phyloP scores from a whole-genome alignment of 1,284 basidiomycete genomes.

The Blastosporella zonata region DNA sequence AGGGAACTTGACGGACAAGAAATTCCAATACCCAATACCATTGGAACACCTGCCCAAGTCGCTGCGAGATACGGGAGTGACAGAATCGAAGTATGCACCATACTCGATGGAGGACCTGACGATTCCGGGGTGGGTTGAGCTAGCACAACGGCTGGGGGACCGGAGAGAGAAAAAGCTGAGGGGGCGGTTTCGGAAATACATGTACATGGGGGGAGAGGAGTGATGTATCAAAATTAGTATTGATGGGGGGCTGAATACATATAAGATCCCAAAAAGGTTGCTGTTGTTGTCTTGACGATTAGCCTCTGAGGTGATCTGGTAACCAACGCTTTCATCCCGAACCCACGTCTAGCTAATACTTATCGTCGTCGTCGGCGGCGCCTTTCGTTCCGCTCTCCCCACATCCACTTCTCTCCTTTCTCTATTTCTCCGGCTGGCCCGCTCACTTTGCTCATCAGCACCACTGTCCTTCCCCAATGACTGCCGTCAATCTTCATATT shows the following conservation, averaged over 20 bases:
- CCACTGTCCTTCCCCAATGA: conserved; percentile 43
- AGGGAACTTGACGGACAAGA: conserved; percentile 28
- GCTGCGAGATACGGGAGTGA: conserved; percentile 41
- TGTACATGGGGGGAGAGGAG: conserved; percentile 61
- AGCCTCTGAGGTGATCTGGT: conserved; percentile 33
- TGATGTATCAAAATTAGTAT: conserved; percentile 14
- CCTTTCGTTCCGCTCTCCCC: conserved; percentile 22
- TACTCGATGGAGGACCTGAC: conserved; percentile 77
- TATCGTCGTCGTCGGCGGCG: conserved; percentile 31
- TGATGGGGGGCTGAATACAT: conserved; percentile 16
- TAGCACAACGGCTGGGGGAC: conserved; percentile 63
- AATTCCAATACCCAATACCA: conserved; percentile 57
- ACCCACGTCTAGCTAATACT: conserved; percentile 28
- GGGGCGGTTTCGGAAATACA: conserved; percentile 61
- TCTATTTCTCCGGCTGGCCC: conserved; percentile 26
- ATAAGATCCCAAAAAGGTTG: conserved; percentile 21
- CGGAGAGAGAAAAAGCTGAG: conserved; percentile 60
- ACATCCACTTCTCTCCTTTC: conserved; percentile 19
- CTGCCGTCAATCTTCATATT: conserved; percentile 71
- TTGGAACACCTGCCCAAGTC: conserved; percentile 59
- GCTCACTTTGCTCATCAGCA: conserved; percentile 22
- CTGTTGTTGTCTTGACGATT: conserved; percentile 69
- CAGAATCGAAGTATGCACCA: conserved; percentile 59
- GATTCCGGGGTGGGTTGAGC: conserved; percentile 70
- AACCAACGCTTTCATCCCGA: conserved; percentile 32